phyloP scores from a whole-genome alignment of 495 filamentous ascomycete species.

The Chaetomidium leptoderma region DNA sequence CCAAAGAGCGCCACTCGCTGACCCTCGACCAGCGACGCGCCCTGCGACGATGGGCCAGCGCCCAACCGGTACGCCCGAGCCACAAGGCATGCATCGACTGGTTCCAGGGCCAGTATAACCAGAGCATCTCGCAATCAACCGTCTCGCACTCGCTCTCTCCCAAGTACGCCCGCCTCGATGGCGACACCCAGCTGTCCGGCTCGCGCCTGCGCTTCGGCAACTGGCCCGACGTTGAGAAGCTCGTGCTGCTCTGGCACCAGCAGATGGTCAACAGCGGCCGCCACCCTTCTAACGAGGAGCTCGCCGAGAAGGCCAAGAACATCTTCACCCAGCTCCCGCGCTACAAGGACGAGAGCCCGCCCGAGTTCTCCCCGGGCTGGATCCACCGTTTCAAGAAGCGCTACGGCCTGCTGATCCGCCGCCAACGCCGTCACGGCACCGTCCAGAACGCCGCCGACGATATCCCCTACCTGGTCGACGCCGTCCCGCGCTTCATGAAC shows the following conservation, averaged over 20 bases:
- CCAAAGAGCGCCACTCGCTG: constrained; percentile 48
- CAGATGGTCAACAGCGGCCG: constrained; percentile 42
- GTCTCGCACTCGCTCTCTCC: constrained; percentile 50
- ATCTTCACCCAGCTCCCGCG: constrained; percentile 48
- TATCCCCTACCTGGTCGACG: constrained; percentile 47
- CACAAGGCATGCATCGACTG: constrained; percentile 54
- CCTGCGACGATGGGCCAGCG: constrained; percentile 49
- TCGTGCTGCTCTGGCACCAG: constrained; percentile 50
- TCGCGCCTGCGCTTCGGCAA: constrained; percentile 51
- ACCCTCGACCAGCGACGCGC: constrained; percentile 52
- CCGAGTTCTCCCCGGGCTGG: constrained; percentile 53
- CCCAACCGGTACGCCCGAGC: constrained; percentile 44
- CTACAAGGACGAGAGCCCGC: constrained; percentile 47
- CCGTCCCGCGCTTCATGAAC: constrained; percentile 46
- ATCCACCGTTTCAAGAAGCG: constrained; percentile 54
- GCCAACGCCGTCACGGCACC: constrained; percentile 44
- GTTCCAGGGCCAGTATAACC: constrained; percentile 48
- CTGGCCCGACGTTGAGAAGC: constrained; percentile 53
- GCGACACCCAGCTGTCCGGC: constrained; percentile 47
- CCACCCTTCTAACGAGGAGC: constrained; percentile 49
- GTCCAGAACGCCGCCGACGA: constrained; percentile 43
- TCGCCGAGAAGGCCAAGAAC: constrained; percentile 49
- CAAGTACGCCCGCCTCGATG: constrained; percentile 52
- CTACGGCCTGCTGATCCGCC: constrained; percentile 47
- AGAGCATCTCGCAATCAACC: constrained; percentile 51